Evolutionary conservation across 2,329 filamentous ascomycete species (phyloP), one percentile per base, ranked within the genome.

Genomic region (Penicillium expansum): DNA sequence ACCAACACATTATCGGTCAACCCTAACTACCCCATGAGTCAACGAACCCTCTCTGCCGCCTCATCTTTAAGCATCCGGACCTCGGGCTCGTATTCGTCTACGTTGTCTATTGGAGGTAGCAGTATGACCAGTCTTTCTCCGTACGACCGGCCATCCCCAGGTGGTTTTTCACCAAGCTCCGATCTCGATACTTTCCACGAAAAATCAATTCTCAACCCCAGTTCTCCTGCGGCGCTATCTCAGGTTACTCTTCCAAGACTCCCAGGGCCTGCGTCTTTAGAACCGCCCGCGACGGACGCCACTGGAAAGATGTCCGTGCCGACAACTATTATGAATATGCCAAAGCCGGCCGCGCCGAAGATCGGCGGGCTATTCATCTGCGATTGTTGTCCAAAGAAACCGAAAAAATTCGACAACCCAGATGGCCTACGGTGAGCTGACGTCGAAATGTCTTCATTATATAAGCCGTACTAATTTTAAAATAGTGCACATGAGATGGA

Each of bases 371-470:
- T 83, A 32, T 87, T 81, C 67, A 86, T 96, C 76, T 97, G 92
- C 76, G 91, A 96, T 69, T 97, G 93, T 74, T 97, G 92, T 75
- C 92, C 92, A 0, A 97, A 97, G 76, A 97, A 97, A 76, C 92
- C 92, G 1, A 96, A 95, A 76, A 96, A 95, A 70, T 97, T 97
- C 68, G 91, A 95, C 65, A 90, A 86, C 5, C 82, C 86, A 60
- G 89, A 93, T 62, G 91, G 96, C 64, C 79, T 97, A 55, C 86
- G 86, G 92, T 96, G 85, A 77, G 86, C 48, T 5, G 10, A 16
- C 11, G 6, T 10, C 3, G 11, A 22, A 24, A 3, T 24, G 18
- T 35, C 33, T 24, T 4, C 4, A 6, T 20, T 27, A 5, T 27
- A 27, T 16, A 14, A 24, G 1, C 7, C 16, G 20, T 20, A 30